Evolutionary conservation across 768 basidiomycete species (phyloP), one percentile per base, ranked within the genome.

Genomic region (Galerina sulciceps): DNA sequence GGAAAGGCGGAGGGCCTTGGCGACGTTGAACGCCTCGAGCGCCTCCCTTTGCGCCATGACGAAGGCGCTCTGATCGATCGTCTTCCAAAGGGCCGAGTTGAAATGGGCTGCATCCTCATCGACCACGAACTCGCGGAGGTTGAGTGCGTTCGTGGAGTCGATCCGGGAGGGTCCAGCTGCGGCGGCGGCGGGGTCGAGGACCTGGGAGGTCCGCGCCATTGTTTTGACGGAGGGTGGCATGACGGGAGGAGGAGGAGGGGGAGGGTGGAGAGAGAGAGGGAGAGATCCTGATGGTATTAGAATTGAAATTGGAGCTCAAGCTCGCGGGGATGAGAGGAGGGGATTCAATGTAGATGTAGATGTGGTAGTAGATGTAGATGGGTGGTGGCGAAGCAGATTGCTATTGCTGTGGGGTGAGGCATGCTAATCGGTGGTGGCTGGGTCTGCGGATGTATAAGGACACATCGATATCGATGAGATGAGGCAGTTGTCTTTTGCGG

Each of bases 21-120:
- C 67, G 26, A 75, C 53, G 52, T 74, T 69, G 55, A 67, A 66
- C 14, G 66, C 70, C 55, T 70, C 67, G 22, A 73, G 63, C 26
- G 73, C 73, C 14, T 69, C 66, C 10, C 65, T 52, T 59, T 75
- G 74, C 0, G 71, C 71, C 8, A 65, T 49, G 38, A 75, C 59
- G 54, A 71, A 73, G 0, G 68, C 63, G n/a, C 56, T 66, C 56
- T 70, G 68, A 59, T 72, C 70, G 48, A 64, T 61, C 49, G 63
- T 43, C 34, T 58, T 52, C 59, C 59, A 61, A 5, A 58, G 50
- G n/a, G 57, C 17, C 6, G 59, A 31, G 44, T 56, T 47, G 47
- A 63, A 54, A 42, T 62, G 53, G n/a, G 55, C 59, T 4, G 60
- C 60, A 34, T 70, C 64, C 10, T 67, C 65, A 52, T 71, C 69